Conservation (phyloP, 345 rosid species). For the Ricinus communis region DNA sequence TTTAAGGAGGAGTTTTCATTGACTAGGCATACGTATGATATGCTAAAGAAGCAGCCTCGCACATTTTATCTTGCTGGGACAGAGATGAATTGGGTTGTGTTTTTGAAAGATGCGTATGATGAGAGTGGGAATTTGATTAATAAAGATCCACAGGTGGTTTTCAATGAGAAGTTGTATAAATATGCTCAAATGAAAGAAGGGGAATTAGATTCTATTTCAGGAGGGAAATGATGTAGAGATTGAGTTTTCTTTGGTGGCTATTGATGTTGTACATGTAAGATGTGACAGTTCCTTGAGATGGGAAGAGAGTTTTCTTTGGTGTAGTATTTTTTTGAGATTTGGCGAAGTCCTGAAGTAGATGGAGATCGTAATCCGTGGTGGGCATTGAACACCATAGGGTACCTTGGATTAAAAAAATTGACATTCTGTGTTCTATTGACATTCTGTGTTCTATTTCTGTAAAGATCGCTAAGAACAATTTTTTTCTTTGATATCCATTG, state of each 20-base stretch:
- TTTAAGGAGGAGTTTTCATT: slow-evolving; percentile 86
- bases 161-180: slow-evolving; percentile 58
- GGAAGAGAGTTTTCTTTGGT: not conserved
- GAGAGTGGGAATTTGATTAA: slow-evolving; percentile 51
- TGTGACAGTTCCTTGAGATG: not conserved
- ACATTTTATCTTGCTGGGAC: slow-evolving; percentile 87
- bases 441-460: not conserved
- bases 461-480: not conserved
- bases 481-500: too few relatives aligned
- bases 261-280: not conserved
- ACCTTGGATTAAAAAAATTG: not conserved
- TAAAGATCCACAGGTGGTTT: slow-evolving; percentile 77
- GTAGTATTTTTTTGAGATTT: not conserved
- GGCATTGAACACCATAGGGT: not conserved
- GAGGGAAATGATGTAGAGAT: slow-evolving; percentile 12
- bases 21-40: slow-evolving; percentile 80
- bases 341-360: not conserved
- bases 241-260: not conserved
- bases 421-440: not conserved
- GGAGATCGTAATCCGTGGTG: not conserved
- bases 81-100: slow-evolving; percentile 93
- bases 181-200: slow-evolving; percentile 54
- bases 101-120: slow-evolving; percentile 63
- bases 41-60: slow-evolving; percentile 73
- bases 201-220: slow-evolving; percentile 19